Percentiles rank a stretch among this genome's conserved stretches.
Evolutionary conservation across 306 rosid genomes (phyloP).

Genomic region (Echinosophora koreensis): DNA sequence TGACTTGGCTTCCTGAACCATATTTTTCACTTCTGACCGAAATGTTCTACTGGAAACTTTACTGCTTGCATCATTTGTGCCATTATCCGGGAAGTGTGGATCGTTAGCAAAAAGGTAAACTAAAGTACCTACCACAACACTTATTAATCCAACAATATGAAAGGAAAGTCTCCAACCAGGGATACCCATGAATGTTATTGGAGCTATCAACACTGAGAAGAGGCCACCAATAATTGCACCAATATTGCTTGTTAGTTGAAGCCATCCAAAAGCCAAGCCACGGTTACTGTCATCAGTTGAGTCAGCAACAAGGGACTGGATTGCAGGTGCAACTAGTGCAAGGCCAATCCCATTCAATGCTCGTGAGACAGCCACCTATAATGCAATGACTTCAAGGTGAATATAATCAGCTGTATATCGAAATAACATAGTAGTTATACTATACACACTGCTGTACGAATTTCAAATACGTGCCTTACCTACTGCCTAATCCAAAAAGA

Average conservation of each 20-base stretch:
- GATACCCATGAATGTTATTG: constrained; percentile 75
- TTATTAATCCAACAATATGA: constrained; percentile 82
- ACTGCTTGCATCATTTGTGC: constrained; percentile 44
- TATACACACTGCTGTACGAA: constrained; percentile 20
- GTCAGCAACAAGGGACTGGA: constrained; percentile 96
- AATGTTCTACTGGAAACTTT: constrained; percentile 55
- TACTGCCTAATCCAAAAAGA: neutral
- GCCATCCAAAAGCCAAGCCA: constrained; percentile 97
- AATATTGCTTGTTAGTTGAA: constrained; percentile 80
- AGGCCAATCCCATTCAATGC: constrained; percentile 95
- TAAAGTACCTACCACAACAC: constrained; percentile 73
- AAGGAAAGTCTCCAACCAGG: constrained; percentile 97
- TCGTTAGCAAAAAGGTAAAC: constrained; percentile 78
- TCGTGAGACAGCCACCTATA: constrained; percentile 90
- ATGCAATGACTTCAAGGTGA: constrained; percentile 55
- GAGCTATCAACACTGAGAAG: constrained; percentile 80
- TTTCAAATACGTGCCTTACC: constrained; percentile 13
- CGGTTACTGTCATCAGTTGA: constrained; percentile 82
- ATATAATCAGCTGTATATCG: constrained; percentile 51
- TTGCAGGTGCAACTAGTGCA: constrained; percentile 91
- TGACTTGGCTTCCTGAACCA: constrained; percentile 71
- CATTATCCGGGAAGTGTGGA: constrained; percentile 70
- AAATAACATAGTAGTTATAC: constrained; percentile 47
- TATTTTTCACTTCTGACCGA: constrained; percentile 68
- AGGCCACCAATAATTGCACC: constrained; percentile 90